Conservation (phyloP, 2,329 filamentous ascomycete species). For the Clonostachys sp. region DNA sequence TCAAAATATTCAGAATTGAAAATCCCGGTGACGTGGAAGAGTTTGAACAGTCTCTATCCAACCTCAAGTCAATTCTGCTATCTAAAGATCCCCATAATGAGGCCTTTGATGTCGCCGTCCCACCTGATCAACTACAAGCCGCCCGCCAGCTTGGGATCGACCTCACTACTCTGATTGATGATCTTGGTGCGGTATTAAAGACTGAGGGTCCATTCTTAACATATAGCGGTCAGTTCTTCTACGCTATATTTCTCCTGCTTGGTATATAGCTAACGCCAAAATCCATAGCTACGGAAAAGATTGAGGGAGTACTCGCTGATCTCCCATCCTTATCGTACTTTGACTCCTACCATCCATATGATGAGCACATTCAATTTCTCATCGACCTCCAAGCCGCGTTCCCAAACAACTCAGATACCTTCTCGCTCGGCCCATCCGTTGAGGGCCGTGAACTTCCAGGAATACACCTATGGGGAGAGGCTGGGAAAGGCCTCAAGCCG, state of each 20-base stretch:
- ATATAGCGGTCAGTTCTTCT: conserved; percentile 1
- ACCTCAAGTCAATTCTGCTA: conserved; percentile 12
- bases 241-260: too few species aligned
- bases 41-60: conserved; percentile 7
- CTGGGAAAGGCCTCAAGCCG: conserved; percentile 37
- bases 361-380: conserved; percentile 43
- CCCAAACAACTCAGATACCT: conserved; percentile 38
- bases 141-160: conserved; percentile 14
- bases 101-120: conserved; percentile 15
- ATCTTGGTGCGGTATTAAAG: conserved; percentile 15
- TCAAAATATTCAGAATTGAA: conserved; percentile 17
- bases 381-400: conserved; percentile 34
- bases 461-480: conserved; percentile 47
- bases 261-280: too few species aligned
- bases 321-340: conserved; percentile 21
- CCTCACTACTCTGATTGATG: conserved; percentile 9
- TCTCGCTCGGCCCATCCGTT: conserved; percentile 40
- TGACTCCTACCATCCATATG: conserved; percentile 45
- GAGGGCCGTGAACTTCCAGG: conserved; percentile 55
- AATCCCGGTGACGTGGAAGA: conserved; percentile 5
- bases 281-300: not conserved
- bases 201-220: conserved; percentile 10
- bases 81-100: conserved; percentile 12
- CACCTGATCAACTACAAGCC: conserved; percentile 10
- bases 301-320: conserved; percentile 1